A percentile compares a stretch with the other conserved stretches of the same genome.
These are phyloP conservation scores for Floccularia luteovirens DNA, from an alignment of 768 basidiomycete genomes.

Conservation along the genomic window DNA sequence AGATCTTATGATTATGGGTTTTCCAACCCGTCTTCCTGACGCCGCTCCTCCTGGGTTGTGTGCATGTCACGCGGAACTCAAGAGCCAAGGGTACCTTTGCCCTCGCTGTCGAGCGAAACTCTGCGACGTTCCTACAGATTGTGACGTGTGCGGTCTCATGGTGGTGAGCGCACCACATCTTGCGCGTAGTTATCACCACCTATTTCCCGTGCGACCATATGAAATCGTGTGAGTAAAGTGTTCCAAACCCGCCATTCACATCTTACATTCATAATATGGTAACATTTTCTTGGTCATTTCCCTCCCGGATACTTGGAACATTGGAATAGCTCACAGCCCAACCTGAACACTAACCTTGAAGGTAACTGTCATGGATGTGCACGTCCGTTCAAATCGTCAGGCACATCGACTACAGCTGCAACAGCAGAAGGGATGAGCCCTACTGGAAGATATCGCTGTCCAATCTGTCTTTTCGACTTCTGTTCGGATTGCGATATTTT, in stretches of 20 bases:
- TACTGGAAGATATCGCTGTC: constrained; percentile 83
- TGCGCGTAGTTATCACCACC: constrained; percentile 89
- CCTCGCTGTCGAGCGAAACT: constrained; percentile 90
- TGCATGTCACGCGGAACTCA: constrained; percentile 89
- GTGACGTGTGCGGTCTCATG: constrained; percentile 95
- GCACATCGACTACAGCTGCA: constrained; percentile 22
- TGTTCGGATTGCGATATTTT: constrained; percentile 96
- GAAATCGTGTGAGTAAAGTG: constrained; percentile 60
- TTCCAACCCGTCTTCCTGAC: constrained; percentile 87
- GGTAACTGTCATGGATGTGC: constrained; percentile 87
- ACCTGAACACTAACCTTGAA: too few species aligned
- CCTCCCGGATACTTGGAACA: too few species aligned
- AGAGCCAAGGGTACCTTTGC: constrained; percentile 90
- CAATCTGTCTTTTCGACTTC: constrained; percentile 80
- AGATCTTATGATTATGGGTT: constrained; percentile 99
- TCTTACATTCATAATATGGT: too few species aligned
- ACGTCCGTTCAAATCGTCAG: constrained; percentile 53
- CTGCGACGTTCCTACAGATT: constrained; percentile 98
- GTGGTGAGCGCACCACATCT: constrained; percentile 97
- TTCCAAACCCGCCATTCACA: too few species aligned
- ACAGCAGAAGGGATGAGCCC: constrained; percentile 69
- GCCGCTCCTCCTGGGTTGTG: constrained; percentile 80
- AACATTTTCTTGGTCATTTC: too few species aligned
- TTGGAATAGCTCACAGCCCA: too few species aligned
- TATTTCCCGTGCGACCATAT: constrained; percentile 92